Conservation (phyloP, 129 eudicot species). For the Helichrysum umbraculigerum region DNA sequence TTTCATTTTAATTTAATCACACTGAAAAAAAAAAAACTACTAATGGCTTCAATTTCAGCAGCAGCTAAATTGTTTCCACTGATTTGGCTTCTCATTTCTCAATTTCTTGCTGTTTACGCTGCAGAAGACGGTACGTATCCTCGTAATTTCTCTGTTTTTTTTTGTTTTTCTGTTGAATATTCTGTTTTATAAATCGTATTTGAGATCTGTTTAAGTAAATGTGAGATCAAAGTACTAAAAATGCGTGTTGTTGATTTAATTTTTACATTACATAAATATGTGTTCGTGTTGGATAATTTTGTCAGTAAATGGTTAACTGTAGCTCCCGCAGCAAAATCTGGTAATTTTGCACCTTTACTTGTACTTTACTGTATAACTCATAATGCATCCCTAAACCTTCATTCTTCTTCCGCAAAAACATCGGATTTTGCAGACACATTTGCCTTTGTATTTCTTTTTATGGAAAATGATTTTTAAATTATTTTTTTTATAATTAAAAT, state of each 20-base stretch:
- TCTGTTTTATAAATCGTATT: background rate
- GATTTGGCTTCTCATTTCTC: conserved; percentile 22
- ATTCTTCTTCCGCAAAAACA: background rate
- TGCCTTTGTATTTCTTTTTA: background rate
- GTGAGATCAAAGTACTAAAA: background rate
- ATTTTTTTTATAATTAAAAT: too few species aligned
- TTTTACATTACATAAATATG: background rate
- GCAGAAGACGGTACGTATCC: conserved; percentile 27
- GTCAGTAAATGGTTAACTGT: background rate
- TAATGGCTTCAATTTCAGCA: conserved; percentile 16
- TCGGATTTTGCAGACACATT: background rate
- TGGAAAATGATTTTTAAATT: too few species aligned
- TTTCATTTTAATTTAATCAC: background rate
- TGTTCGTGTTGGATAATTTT: background rate
- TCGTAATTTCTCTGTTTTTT: background rate
- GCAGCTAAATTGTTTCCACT: conserved; percentile 19
- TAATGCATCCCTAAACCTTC: conserved; percentile 21
- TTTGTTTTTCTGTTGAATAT: background rate
- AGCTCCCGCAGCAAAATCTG: background rate
- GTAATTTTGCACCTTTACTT: background rate
- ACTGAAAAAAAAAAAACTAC: background rate
- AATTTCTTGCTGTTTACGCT: conserved; percentile 14
- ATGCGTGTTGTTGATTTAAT: background rate
- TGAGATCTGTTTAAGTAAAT: background rate
- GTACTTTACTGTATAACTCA: conserved; percentile 31